Conservation (phyloP, 208 protist species). For the Acanthamoeba triangularis region DNA sequence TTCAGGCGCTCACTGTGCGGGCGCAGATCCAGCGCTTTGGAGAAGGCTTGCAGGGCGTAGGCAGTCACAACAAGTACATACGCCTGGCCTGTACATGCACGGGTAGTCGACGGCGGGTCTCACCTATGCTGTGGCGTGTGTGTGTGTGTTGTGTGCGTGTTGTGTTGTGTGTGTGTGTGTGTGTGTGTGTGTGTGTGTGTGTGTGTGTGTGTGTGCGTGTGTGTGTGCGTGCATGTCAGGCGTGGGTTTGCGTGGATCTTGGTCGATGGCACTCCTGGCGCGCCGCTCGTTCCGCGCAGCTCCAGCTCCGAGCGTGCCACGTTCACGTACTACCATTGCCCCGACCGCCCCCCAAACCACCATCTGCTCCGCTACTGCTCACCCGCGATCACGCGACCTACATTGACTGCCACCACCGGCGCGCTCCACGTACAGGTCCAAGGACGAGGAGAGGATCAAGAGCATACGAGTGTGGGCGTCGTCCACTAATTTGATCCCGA, state of each 20-base stretch:
- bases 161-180: not conserved
- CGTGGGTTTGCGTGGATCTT: conserved; percentile 21
- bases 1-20: not conserved
- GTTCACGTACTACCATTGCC: not conserved
- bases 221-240: not conserved
- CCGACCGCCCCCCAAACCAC: not conserved
- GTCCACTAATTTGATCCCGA: not conserved
- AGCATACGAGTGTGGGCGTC: conserved; percentile 12
- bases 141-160: not conserved
- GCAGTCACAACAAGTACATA: not conserved
- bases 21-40: not conserved
- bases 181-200: conserved; percentile 2
- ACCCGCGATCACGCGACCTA: too few species aligned
- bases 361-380: too few species aligned
- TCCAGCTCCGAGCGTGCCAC: not conserved
- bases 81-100: not conserved
- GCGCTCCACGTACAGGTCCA: not conserved
- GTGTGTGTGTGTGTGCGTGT: not conserved
- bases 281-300: not conserved
- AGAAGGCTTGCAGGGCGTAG: not conserved
- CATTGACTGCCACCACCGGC: not conserved
- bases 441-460: conserved; percentile 13
- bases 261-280: not conserved
- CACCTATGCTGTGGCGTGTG: too few species aligned
- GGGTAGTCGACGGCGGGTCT: too few species aligned